Evolutionary conservation across 345 rosid species (phyloP).

Genomic region (Populus alba): DNA sequence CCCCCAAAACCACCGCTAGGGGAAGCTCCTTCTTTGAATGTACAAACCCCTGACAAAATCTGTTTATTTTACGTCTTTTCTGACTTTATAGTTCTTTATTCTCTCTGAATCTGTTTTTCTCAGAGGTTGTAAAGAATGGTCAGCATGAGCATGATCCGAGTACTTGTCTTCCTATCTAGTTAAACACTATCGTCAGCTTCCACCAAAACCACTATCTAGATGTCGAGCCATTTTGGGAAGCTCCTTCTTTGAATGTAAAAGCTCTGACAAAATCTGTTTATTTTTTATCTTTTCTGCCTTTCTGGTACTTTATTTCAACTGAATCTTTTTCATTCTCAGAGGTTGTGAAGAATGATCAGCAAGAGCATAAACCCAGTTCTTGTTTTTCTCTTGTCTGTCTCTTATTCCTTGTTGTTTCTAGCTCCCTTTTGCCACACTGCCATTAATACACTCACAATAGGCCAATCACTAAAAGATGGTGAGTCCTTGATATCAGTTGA

Average conservation of each 20-base stretch:
- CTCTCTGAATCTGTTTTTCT: neutral
- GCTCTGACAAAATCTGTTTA: too few species aligned
- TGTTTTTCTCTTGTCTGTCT: slow-evolving; percentile 20
- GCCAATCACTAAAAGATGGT: slow-evolving; percentile 43
- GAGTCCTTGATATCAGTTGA: slow-evolving; percentile 34
- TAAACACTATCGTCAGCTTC: too few species aligned
- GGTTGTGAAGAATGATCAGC: slow-evolving; percentile 11
- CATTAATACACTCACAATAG: slow-evolving; percentile 31
- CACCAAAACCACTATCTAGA: too few species aligned
- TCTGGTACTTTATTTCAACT: neutral
- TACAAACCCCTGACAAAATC: neutral
- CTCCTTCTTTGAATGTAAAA: too few species aligned
- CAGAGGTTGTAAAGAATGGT: slow-evolving; percentile 14
- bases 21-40: neutral
- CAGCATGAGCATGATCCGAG: slow-evolving; percentile 4
- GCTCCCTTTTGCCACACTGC: slow-evolving; percentile 28
- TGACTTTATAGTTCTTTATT: neutral
- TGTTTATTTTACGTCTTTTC: neutral
- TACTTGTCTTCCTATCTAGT: slow-evolving; percentile 2
- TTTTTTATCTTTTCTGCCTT: too few species aligned
- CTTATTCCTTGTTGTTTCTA: slow-evolving; percentile 18
- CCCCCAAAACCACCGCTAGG: neutral
- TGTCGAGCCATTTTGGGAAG: too few species aligned
- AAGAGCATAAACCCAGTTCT: slow-evolving; percentile 7
- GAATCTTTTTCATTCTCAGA: neutral